Percentiles rank a stretch among this genome's conserved stretches.
Conservation (phyloP, 257 asterid genomes). For the Striga asiatica region DNA sequence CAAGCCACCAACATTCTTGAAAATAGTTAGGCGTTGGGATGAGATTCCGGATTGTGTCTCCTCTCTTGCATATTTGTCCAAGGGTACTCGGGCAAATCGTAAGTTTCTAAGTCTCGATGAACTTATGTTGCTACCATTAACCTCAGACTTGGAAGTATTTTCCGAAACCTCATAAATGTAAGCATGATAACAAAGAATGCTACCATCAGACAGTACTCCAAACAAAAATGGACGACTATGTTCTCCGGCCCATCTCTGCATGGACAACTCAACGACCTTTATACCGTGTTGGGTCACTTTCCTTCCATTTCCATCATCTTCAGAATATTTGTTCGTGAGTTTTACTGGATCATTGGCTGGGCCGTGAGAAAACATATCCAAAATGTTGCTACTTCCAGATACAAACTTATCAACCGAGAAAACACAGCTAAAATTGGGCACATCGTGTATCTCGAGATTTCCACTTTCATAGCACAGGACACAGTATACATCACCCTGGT, state of each 20-base stretch:
- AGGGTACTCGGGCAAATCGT: constrained; percentile 61
- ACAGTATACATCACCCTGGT: constrained; percentile 88
- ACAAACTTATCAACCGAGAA: constrained; percentile 63
- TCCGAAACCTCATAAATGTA: constrained; percentile 66
- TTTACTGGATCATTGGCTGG: constrained; percentile 28
- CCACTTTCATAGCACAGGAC: constrained; percentile 75
- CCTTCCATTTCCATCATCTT: constrained; percentile 47
- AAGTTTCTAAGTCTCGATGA: constrained; percentile 82
- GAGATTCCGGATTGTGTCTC: constrained; percentile 55
- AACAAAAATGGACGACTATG: constrained; percentile 79
- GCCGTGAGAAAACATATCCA: constrained; percentile 47
- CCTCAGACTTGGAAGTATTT: constrained; percentile 39
- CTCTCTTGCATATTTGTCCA: constrained; percentile 72
- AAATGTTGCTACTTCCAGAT: constrained; percentile 62
- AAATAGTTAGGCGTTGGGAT: constrained; percentile 53
- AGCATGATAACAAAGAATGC: constrained; percentile 87
- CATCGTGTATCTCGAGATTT: constrained; percentile 77
- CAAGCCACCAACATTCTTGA: constrained; percentile 84
- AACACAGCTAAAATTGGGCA: constrained; percentile 71
- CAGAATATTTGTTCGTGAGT: constrained; percentile 28
- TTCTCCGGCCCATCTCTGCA: constrained; percentile 78
- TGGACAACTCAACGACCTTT: constrained; percentile 79
- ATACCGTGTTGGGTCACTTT: constrained; percentile 50
- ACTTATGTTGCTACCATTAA: constrained; percentile 38
- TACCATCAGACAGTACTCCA: constrained; percentile 88